Base-by-base conservation (phyloP, 2,329 filamentous ascomycete species). In the Lachnellula occidentalis region DNA sequence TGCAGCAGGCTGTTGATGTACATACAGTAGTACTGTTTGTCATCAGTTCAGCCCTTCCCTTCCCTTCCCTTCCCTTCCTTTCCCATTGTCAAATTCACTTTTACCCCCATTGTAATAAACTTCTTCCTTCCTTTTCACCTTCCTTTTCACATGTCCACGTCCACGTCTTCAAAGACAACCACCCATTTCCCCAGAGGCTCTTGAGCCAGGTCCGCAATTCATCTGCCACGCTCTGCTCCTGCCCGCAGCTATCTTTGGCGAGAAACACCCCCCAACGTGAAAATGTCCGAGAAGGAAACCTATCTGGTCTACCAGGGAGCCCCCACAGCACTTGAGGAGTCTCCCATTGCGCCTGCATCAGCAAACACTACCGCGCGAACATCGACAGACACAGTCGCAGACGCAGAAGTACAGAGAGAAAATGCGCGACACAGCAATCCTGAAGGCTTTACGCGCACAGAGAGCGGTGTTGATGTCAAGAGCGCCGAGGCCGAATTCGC, bases 401-500 rank as follows among this genome's bases (percentile, higher is more conserved):
- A 74, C 78, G 15, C 87, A 80, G 55, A 82, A 49, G 55, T 34
- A 1, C 55, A 61, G 45, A 49, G 66, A 31, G 65, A 68, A 48
- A 55, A 61, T 48, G 61, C 53, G 24, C 58, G 45, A 66, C 72
- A 58, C 19, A 51, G 53, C 56, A 80, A 80, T 60, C 77, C 78
- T 46, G 72, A 74, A 62, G 78, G 78, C 36, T 73, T 74, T 51
- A 71, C 74, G 5, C 66, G 65, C n/a, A 57, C 61, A 22, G 52
- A 52, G 9, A 53, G 43, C 36, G 82, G 82, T 21, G 78, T 91
- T 34, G 54, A 67, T 54, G 78, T 92, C 50, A 74, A 81, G 55
- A 78, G 80, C 50, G 87, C 87, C 43, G 81, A 88, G 69, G 80
- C 80, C 34, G 86, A 90, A 24, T 92, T 91, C 60, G 80, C 79